phyloP scores from a whole-genome alignment of 2,329 filamentous ascomycete genomes.

The Diplodia intermedia region DNA sequence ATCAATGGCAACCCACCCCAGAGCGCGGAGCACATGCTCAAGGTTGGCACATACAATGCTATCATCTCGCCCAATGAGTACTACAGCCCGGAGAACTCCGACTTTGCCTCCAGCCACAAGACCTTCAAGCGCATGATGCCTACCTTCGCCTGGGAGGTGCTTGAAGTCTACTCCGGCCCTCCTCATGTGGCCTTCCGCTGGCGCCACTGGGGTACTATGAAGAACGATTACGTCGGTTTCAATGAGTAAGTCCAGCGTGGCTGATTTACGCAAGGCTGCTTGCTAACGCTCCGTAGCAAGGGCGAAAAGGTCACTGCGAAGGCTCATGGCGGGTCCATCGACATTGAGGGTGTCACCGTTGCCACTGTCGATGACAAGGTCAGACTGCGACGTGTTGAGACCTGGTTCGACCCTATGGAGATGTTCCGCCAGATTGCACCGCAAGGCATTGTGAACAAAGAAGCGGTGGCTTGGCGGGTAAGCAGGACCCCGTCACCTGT shows the following conservation, averaged over 20 bases:
- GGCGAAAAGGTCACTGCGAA: slow-evolving; percentile 68
- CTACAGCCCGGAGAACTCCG: slow-evolving; percentile 67
- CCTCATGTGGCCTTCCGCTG: slow-evolving; percentile 69
- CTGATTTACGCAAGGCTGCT: too few species aligned
- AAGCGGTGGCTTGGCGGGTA: slow-evolving; percentile 48
- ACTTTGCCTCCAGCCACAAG: slow-evolving; percentile 71
- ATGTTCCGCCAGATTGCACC: slow-evolving; percentile 71
- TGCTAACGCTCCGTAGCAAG: slow-evolving; percentile 53
- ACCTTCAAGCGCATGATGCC: slow-evolving; percentile 78
- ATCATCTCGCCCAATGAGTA: slow-evolving; percentile 69
- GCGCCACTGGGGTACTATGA: slow-evolving; percentile 73
- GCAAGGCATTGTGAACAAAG: slow-evolving; percentile 56
- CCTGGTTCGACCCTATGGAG: slow-evolving; percentile 70
- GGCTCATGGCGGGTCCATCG: slow-evolving; percentile 66
- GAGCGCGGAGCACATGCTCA: slow-evolving; percentile 68
- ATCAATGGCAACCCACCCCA: slow-evolving; percentile 67
- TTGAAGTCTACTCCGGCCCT: slow-evolving; percentile 71
- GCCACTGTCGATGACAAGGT: slow-evolving; percentile 68
- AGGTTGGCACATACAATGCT: slow-evolving; percentile 73
- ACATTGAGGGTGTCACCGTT: slow-evolving; percentile 69
- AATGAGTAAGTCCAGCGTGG: slow-evolving; percentile 61
- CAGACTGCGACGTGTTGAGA: slow-evolving; percentile 65
- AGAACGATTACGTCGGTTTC: slow-evolving; percentile 69
- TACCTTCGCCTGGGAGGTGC: slow-evolving; percentile 73
- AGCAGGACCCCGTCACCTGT: slow-evolving; percentile 21